A percentile compares a stretch with the other conserved stretches of the same genome.
These are phyloP conservation scores for Apiosordaria backusii DNA, from an alignment of 495 filamentous ascomycete genomes.

Conservation along the genomic window DNA sequence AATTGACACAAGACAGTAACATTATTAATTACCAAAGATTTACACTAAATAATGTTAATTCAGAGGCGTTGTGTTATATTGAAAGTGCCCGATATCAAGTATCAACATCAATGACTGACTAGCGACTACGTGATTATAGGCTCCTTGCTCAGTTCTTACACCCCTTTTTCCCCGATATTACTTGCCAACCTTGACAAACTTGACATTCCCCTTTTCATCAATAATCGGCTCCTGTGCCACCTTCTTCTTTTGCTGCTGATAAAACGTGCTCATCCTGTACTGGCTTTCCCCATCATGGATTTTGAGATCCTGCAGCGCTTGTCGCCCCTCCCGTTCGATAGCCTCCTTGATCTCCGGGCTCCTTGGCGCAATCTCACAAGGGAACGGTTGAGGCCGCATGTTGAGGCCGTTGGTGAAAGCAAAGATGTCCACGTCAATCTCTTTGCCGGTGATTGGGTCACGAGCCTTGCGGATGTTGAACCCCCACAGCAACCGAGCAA, in stretches of 20 bases:
- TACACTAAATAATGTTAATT: no score
- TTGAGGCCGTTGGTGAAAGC: constrained; percentile 53
- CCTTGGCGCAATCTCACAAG: constrained; percentile 47
- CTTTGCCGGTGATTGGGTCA: constrained; percentile 44
- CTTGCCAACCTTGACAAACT: constrained; percentile 26
- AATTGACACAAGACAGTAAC: no score
- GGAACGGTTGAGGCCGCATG: constrained; percentile 53
- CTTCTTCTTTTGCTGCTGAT: constrained; percentile 37
- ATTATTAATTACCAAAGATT: no score
- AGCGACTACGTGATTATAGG: neutral
- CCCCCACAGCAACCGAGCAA: constrained; percentile 54
- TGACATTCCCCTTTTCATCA: constrained; percentile 31
- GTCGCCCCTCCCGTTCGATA: constrained; percentile 52
- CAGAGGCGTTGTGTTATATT: no score
- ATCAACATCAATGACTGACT: no score
- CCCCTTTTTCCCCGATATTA: neutral
- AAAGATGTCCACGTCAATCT: constrained; percentile 54
- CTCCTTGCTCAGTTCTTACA: neutral
- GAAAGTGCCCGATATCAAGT: no score
- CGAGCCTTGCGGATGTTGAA: constrained; percentile 50
- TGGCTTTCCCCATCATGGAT: constrained; percentile 57
- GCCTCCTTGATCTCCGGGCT: constrained; percentile 48
- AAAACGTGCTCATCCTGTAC: constrained; percentile 55
- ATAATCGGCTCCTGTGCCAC: constrained; percentile 29
- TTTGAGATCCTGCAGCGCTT: constrained; percentile 51